Evolutionary conservation across 192 early-diverging fungal species (phyloP).

Genomic region (Backusella mclennaniae): DNA sequence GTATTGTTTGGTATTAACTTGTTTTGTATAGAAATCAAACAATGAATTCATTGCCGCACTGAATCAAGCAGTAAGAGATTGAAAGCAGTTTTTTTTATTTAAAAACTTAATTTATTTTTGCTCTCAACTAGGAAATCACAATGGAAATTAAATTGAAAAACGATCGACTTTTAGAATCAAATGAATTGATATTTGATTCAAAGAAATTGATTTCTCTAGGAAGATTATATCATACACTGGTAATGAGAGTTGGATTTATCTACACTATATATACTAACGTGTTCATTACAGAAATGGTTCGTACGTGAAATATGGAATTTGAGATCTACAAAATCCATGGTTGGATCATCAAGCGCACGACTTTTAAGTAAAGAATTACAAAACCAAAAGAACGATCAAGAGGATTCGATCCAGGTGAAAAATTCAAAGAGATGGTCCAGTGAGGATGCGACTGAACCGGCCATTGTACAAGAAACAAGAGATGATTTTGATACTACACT

Average conservation of each 20-base stretch:
- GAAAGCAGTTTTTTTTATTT: neutral
- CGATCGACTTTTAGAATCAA: conserved; percentile 70
- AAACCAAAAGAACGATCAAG: neutral
- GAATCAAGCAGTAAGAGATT: conserved; percentile 32
- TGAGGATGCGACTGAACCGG: neutral
- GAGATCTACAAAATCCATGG: conserved; percentile 14
- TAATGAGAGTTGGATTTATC: conserved; percentile 38
- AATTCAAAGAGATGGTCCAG: conserved; percentile 26
- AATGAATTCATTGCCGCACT: conserved; percentile 27
- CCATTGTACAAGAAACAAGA: neutral
- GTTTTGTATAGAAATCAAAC: conserved; percentile 19
- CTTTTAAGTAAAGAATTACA: neutral
- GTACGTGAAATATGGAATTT: conserved; percentile 53
- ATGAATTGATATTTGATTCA: conserved; percentile 84
- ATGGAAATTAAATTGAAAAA: conserved; percentile 76
- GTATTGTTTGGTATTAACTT: too few relatives aligned
- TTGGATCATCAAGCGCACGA: neutral
- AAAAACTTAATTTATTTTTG: neutral
- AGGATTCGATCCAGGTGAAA: conserved; percentile 18
- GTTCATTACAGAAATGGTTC: conserved; percentile 63
- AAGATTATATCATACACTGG: conserved; percentile 81
- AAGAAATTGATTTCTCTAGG: conserved; percentile 73
- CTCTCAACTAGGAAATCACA: conserved; percentile 59
- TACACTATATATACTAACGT: neutral
- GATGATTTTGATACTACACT: conserved; percentile 5